These are phyloP conservation scores for Gaultheria prostrata DNA, from an alignment of 148 eudicot genomes.

Conservation along the genomic window DNA sequence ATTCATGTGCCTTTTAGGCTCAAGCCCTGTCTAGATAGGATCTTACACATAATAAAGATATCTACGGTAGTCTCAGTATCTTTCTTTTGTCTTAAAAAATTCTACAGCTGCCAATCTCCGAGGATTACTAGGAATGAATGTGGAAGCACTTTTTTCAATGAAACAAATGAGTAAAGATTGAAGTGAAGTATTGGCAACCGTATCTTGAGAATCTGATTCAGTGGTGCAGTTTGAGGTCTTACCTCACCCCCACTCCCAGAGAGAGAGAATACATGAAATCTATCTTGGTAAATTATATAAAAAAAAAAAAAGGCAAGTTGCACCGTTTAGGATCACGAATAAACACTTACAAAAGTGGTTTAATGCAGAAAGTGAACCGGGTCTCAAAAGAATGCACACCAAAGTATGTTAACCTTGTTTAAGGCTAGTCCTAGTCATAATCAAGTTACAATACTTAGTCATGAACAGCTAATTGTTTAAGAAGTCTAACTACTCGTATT, in stretches of 20 bases:
- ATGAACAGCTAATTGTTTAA: not conserved
- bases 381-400: not conserved
- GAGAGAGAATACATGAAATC: not conserved
- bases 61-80: not conserved
- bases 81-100: not conserved
- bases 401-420: not conserved
- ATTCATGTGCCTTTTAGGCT: not conserved
- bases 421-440: not conserved
- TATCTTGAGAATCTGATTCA: constrained; percentile 16
- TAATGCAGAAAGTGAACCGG: constrained; percentile 1
- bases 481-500: not conserved
- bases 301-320: not conserved
- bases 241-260: not conserved
- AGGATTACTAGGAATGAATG: not conserved
- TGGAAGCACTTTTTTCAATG: not conserved
- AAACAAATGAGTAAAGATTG: not conserved
- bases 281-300: not conserved
- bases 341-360: not conserved
- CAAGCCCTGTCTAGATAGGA: constrained; percentile 9
- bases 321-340: constrained; percentile 4
- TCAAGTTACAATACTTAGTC: not conserved
- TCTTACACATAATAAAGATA: not conserved
- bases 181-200: not conserved
- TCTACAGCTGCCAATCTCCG: not conserved
- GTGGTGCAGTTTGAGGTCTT: constrained; percentile 9